phyloP scores from a whole-genome alignment of 2,329 filamentous ascomycete genomes.

The Stachybotrys chlorohalonatus region DNA sequence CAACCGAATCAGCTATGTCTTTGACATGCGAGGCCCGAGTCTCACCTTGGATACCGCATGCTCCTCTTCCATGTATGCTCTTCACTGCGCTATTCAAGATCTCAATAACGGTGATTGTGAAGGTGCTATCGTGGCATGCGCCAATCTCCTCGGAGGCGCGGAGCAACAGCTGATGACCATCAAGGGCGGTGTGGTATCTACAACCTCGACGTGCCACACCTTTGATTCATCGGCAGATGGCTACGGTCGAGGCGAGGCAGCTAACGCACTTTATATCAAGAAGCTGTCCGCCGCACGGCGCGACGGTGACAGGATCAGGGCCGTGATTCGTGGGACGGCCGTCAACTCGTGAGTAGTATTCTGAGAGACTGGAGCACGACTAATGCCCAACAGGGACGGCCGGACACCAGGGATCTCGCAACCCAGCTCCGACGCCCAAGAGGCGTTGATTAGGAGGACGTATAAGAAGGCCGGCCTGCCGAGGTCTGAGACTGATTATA shows the following conservation, averaged over 20 bases:
- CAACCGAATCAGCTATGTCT: constrained; percentile 13
- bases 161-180: constrained; percentile 15
- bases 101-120: constrained; percentile 19
- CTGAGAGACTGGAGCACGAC: not conserved
- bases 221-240: constrained; percentile 39
- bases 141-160: constrained; percentile 15
- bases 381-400: constrained; percentile 28
- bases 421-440: constrained; percentile 35
- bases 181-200: constrained; percentile 14
- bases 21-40: constrained; percentile 16
- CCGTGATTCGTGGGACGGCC: constrained; percentile 36
- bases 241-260: constrained; percentile 52
- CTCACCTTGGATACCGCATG: constrained; percentile 37
- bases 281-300: constrained; percentile 39
- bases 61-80: constrained; percentile 31
- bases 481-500: constrained; percentile 15
- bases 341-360: constrained; percentile 28
- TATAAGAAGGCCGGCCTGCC: constrained; percentile 10
- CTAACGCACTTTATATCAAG: constrained; percentile 45
- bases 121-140: constrained; percentile 21
- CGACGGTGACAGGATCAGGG: constrained; percentile 41
- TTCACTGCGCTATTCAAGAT: constrained; percentile 28
- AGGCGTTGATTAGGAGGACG: constrained; percentile 20
- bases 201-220: constrained; percentile 28
- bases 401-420: constrained; percentile 39